Base-by-base conservation (phyloP, 2,329 filamentous ascomycete species). In the Neophaeococcomyces mojaviensis region DNA sequence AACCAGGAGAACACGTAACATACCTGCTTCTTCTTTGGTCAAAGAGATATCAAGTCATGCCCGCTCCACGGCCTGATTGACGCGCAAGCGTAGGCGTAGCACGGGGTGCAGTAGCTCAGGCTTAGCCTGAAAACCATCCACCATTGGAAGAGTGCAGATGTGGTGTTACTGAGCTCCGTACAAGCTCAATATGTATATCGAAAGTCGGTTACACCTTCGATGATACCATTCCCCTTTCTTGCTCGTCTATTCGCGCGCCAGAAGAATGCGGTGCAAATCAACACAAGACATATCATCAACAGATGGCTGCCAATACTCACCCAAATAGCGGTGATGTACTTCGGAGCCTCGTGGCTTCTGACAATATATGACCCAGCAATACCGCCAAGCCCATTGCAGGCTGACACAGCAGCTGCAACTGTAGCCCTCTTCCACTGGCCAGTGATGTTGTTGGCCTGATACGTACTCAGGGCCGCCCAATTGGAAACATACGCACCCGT, bases 401-500 rank as follows among this genome's bases (percentile, higher is more conserved):
- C 78, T 9, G 77, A 76, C 2, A 81, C 72, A 0, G 73, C 70
- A 1, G 79, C 79, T 0, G 79, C 77, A 0, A 77, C 76, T 38
- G 79, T 79, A 2, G 73, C 78, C 24, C 79, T 68, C 61, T 82
- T 82, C 79, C 79, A 83, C 55, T 82, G 79, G 0, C 77, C 77
- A 0, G 73, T 69, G 34, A 82, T 70, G 51, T 81, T 84, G 59
- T 81, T 82, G 13, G 76, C 73, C 57, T 79, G 74, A 52, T 79
- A 82, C 0, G 78, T 73, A 43, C 76, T 80, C 51, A 84, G 64
- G 0, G 79, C 81, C 0, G 81, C 80, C 80, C 81, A 84, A 52
- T 85, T 85, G 3, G 75, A 78, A 3, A 84, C 72, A 52, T 84
- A 84, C 1, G 81, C 79, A 0, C 81, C 81, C 0, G 81, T 84